Evolutionary conservation across 306 rosid species (phyloP), one percentile per base, ranked within the genome.

Genomic region (Vigna angularis): DNA sequence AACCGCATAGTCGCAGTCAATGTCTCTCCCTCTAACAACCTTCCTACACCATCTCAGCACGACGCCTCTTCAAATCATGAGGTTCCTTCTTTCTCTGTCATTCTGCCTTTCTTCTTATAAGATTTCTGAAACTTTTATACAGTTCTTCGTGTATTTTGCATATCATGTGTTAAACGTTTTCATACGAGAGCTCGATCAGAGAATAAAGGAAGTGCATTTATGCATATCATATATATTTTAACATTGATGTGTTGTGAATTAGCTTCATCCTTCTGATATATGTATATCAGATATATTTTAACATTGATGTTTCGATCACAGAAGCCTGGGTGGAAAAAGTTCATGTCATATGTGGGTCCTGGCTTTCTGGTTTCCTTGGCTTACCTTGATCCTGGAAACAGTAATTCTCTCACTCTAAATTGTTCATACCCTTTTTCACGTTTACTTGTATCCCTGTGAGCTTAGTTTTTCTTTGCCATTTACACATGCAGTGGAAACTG

Each of bases 311-410:
- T 10, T 18, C 18, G 1, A 18, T 74, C 72, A 14, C 61, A 91
- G 91, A 89, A 83, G 59, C 83, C 88, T 44, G 87, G 91, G 57
- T 90, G 98, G 97, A 90, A 75, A 66, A 92, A 88, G 77, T 90
- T 92, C 51, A 71, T 92, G 42, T 28, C 87, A 10, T 53, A 79
- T 70, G 89, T 92, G 0, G 98, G 98, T 36, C 98, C 96, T 50
- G 94, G 98, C 15, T 94, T 92, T 72, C 91, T 94, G 3, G 96
- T 94, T 78, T 92, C 97, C 40, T 59, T 94, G 84, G 98, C 98
- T 70, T 94, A 94, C 81, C 90, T 94, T 79, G 98, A 94, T 73
- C 98, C 97, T 9, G 97, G 97, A 66, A 94, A 92, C 68, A 76
- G 98, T 90, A 73, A 7, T n/a, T 20, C 67, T 10, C 34, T 66